Evolutionary conservation across 805 yeast genomes (phyloP).

Genomic region (Candida coleopterorum): DNA sequence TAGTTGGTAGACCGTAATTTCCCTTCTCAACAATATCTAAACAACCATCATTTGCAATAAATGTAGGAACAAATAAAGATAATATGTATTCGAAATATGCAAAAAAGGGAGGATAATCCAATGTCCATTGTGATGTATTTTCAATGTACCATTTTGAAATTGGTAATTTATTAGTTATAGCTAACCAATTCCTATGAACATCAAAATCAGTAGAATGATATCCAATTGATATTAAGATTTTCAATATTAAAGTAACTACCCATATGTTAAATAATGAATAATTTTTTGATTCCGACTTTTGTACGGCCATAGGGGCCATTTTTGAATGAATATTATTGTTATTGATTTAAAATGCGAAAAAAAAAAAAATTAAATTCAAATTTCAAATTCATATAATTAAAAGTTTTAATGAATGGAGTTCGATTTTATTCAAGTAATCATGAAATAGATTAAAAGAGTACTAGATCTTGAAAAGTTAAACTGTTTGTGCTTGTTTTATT

Average conservation of each 20-base stretch:
- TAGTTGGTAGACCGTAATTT: slow-evolving; percentile 68
- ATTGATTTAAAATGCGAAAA: background rate
- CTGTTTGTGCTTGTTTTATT: too few species aligned
- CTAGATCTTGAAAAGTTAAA: too few species aligned
- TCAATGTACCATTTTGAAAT: slow-evolving; percentile 80
- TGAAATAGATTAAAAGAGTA: too few species aligned
- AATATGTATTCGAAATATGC: slow-evolving; percentile 90
- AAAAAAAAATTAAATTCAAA: too few species aligned
- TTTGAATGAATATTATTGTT: background rate
- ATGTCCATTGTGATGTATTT: slow-evolving; percentile 78
- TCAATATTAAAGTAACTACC: slow-evolving; percentile 31
- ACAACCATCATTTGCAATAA: slow-evolving; percentile 71
- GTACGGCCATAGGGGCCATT: slow-evolving; percentile 4
- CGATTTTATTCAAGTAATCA: too few species aligned
- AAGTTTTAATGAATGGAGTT: too few species aligned
- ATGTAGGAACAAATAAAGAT: slow-evolving; percentile 62
- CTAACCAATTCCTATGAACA: slow-evolving; percentile 96
- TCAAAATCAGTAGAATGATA: slow-evolving; percentile 96
- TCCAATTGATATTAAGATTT: slow-evolving; percentile 43
- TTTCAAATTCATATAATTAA: too few species aligned
- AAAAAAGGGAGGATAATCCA: slow-evolving; percentile 96
- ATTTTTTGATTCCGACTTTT: background rate
- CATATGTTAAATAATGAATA: slow-evolving; percentile 33
- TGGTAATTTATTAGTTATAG: slow-evolving; percentile 78
- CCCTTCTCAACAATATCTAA: slow-evolving; percentile 64